phyloP scores from a whole-genome alignment of 805 yeast genomes.

The Candida maris region DNA sequence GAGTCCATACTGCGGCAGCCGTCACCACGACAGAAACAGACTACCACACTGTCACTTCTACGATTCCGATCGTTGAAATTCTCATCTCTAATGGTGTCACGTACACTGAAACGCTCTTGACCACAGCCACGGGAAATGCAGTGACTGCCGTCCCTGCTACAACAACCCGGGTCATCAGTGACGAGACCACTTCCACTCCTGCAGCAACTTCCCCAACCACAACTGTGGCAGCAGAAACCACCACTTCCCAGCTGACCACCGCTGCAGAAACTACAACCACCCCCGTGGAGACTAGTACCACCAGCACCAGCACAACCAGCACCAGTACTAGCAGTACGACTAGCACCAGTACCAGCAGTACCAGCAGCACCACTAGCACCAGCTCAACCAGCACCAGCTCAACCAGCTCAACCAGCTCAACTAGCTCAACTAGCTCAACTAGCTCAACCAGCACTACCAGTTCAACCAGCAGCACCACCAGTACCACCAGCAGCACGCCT shows the following conservation, averaged over 20 bases:
- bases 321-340: slow-evolving; percentile 11
- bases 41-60: slow-evolving; percentile 44
- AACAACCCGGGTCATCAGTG: slow-evolving; percentile 6
- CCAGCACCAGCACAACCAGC: too few species aligned
- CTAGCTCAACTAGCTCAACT: slow-evolving; percentile 14
- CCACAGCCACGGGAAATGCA: slow-evolving; percentile 32
- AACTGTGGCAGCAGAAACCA: slow-evolving; percentile 5
- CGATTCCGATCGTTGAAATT: slow-evolving; percentile 50
- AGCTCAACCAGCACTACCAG: slow-evolving; percentile 3
- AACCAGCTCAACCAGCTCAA: slow-evolving; percentile 14
- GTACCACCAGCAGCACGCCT: slow-evolving; percentile 6
- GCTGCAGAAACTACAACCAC: slow-evolving; percentile 18
- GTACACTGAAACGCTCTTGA: slow-evolving; percentile 43
- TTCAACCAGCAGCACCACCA: slow-evolving; percentile 1
- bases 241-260: slow-evolving; percentile 7
- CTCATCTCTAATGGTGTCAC: slow-evolving; percentile 50
- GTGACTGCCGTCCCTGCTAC: slow-evolving; percentile 9
- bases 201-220: slow-evolving; percentile 8
- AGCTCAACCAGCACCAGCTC: too few species aligned
- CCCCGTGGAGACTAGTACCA: slow-evolving; percentile 17
- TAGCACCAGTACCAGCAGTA: slow-evolving; percentile 3
- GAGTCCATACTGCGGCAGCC: slow-evolving; percentile 31
- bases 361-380: slow-evolving; percentile 4
- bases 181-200: slow-evolving; percentile 6
- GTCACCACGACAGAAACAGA: slow-evolving; percentile 29